Percentiles rank a stretch among this genome's conserved stretches.
Evolutionary conservation across 257 asterid genomes (phyloP).

Genomic region (Salvia splendens): DNA sequence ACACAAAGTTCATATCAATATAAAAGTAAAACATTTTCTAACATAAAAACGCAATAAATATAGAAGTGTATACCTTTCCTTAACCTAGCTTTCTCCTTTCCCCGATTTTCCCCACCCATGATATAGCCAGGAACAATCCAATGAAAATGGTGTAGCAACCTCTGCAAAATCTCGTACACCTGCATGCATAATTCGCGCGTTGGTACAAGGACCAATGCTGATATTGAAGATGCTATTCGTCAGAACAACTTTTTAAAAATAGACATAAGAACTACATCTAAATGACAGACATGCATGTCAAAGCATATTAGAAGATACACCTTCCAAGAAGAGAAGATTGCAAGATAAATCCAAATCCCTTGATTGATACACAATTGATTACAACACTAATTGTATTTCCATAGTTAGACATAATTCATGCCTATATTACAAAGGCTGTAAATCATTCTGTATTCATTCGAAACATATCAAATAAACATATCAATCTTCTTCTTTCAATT

Average conservation of each 20-base stretch:
- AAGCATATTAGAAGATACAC: no score
- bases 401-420: no score
- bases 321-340: no score
- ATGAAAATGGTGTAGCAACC: slow-evolving; percentile 85
- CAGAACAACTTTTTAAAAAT: not conserved
- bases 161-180: slow-evolving; percentile 85
- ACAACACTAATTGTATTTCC: no score
- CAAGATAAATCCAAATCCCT: no score
- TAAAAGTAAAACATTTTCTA: not conserved
- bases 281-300: slow-evolving; percentile 6
- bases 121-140: slow-evolving; percentile 99
- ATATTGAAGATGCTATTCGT: slow-evolving; percentile 33
- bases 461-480: no score
- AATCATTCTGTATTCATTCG: no score
- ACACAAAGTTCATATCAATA: not conserved
- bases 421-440: no score
- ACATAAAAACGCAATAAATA: not conserved
- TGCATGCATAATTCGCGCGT: slow-evolving; percentile 96
- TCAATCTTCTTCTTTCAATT: no score
- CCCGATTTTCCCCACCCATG: slow-evolving; percentile 96
- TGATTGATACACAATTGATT: no score
- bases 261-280: not conserved
- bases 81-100: slow-evolving; percentile 93
- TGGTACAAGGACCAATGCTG: slow-evolving; percentile 99
- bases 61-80: slow-evolving; percentile 67